Base-by-base conservation (phyloP, 345 rosid species). In the Boechera divaricarpa region DNA sequence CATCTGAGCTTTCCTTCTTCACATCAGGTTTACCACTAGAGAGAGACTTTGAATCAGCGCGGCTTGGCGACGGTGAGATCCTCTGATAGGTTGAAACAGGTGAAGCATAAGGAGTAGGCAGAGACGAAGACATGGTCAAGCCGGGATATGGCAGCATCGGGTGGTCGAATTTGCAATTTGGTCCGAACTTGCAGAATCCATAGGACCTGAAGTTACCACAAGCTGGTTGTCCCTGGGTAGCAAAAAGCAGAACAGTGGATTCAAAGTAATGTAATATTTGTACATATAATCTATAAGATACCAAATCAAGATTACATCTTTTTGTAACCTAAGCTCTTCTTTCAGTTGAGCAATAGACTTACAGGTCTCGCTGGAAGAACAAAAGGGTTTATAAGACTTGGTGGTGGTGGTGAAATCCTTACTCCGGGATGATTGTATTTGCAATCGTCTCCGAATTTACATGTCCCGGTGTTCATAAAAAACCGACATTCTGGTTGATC, bases 371-470 rank as follows among this genome's bases (percentile, higher is more conserved):
- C 84, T 41, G 94, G 91, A 58, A 91, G 97, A 28, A 85, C 85
- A 39, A 83, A 67, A 6, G 87, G 81, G 59, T 83, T 85, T 13
- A 82, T 15, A 42, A 53, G 59, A 78, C 36, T 85, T 18, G 80
- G 75, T 42, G 80, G 77, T 36, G 79, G 87, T 61, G 82, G 51
- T 6, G 67, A 77, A 64, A 83, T 77, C 80, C 82, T 85, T 75
- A 85, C 91, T 59, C 80, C 83, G 3, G 90, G 92, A 82, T 89
- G 97, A 80, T 82, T 88, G 82, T 85, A 91, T 87, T 88, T 89
- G 91, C 97, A 89, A 58, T 88, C 89, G 42, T 85, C 75, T 80
- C 97, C 97, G 44, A 86, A 89, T 76, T 87, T 91, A 88, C 94
- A 89, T 18, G 87, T 81, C 49, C 97, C 97, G 4, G 81, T 86